Evolutionary conservation across 83 land plant genomes (phyloP).

Genomic region (Thuja plicata): DNA sequence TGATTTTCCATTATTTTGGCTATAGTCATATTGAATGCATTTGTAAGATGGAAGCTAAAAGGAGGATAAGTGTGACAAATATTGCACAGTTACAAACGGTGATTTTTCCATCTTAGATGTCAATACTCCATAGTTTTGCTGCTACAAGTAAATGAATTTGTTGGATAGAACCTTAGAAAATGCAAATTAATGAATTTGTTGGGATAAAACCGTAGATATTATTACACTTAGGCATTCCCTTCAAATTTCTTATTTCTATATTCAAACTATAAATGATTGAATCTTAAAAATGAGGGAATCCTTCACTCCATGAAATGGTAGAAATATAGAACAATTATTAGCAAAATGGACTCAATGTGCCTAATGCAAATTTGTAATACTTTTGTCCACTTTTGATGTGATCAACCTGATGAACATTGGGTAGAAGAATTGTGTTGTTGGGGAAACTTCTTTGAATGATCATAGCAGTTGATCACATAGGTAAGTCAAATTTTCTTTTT

Average conservation of each 20-base stretch:
- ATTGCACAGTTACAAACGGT: neutral
- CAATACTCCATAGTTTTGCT: neutral
- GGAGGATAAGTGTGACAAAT: neutral
- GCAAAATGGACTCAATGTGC: conserved; percentile 63
- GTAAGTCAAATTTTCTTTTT: no score
- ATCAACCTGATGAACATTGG: conserved; percentile 61
- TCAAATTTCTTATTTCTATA: neutral
- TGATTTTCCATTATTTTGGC: neutral
- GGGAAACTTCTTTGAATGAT: no score
- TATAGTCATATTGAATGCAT: conserved; percentile 3
- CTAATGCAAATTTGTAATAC: conserved; percentile 59
- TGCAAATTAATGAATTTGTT: no score
- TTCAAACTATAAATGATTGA: neutral
- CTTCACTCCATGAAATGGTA: conserved; percentile 47
- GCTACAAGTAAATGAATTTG: no score
- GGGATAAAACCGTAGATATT: no score
- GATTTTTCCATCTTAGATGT: neutral
- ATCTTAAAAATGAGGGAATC: neutral
- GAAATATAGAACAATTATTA: conserved; percentile 64
- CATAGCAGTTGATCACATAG: no score
- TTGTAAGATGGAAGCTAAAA: neutral
- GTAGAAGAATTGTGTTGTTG: no score
- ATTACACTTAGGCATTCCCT: no score
- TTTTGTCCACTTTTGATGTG: conserved; percentile 52
- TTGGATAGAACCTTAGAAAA: no score